Evolutionary conservation across 495 filamentous ascomycete genomes (phyloP).

Genomic region (Cercophora samala): DNA sequence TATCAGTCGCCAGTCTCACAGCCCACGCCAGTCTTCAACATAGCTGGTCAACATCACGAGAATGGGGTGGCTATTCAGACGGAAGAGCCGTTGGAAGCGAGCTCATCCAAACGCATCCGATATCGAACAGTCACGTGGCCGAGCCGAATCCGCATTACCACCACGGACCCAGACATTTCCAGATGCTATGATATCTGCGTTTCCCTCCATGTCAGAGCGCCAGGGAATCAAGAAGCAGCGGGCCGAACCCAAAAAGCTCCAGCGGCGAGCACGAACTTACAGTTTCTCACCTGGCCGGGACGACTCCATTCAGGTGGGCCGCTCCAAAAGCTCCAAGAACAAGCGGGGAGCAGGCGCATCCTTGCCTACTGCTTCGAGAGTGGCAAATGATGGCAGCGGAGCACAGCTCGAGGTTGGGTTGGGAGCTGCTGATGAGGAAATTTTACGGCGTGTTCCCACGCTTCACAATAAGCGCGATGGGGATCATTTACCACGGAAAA

Average conservation of each 20-base stretch:
- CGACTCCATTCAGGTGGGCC: conserved; percentile 43
- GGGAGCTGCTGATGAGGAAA: conserved; percentile 34
- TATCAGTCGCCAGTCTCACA: conserved; percentile 10
- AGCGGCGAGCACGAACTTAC: conserved; percentile 47
- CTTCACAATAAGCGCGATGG: conserved; percentile 59
- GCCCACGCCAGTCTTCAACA: neutral
- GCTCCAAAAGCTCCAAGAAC: conserved; percentile 26
- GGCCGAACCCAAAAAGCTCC: conserved; percentile 46
- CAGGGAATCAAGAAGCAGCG: conserved; percentile 33
- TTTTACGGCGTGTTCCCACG: conserved; percentile 59
- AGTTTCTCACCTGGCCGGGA: conserved; percentile 53
- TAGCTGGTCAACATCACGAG: conserved; percentile 2
- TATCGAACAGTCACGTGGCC: conserved; percentile 30
- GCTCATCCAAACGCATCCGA: conserved; percentile 38
- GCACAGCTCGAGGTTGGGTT: conserved; percentile 2
- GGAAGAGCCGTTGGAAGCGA: conserved; percentile 55
- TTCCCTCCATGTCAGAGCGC: conserved; percentile 21
- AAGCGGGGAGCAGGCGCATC: conserved; percentile 33
- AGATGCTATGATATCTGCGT: conserved; percentile 15
- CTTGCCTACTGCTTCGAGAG: conserved; percentile 32
- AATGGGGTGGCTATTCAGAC: conserved; percentile 79
- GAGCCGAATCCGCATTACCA: conserved; percentile 27
- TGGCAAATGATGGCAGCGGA: conserved; percentile 35
- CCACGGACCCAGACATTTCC: conserved; percentile 42
- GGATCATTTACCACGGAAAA: conserved; percentile 59